Evolutionary conservation across 352 stramenopile genomes (phyloP), one percentile per base, ranked within the genome.

Genomic region (Aphanomyces stellatus): DNA sequence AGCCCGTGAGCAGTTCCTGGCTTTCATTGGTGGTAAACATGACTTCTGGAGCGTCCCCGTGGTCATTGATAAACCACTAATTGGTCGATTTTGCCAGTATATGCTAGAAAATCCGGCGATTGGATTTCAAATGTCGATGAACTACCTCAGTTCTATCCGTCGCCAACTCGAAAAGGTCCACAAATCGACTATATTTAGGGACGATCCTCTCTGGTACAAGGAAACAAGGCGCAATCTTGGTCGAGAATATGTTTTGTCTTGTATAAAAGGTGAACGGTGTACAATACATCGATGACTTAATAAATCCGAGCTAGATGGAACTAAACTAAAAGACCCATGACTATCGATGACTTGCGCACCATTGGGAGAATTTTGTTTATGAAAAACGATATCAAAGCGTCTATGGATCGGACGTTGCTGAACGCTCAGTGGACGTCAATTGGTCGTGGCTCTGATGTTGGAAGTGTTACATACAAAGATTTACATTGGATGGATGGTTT

Each of bases 311-410:
- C 19, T 56, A 56, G 49, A 56, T 2, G 49, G 49, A 19, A 56
- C 25, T 56, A 56, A 56, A 56, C 49, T 56, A 35, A 56, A 56
- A 19, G 25, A 56, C 49, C 49, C 11, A 56, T 56, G 30, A 27
- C 49, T n/a, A 2, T 27, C 19, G 49, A 2, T 30, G 49, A 56
- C 22, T 35, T 56, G 30, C 11, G n/a, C 11, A 11, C 17, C 11
- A 56, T 56, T 22, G 25, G 25, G 1, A 11, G n/a, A 30, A 56
- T 11, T 11, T 19, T 56, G n/a, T 56, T 56, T 22, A 11, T n/a
- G 49, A 30, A 56, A 35, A 56, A 56, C n/a, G 25, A 30, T 22
- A 11, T 56, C 11, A 56, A 56, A 22, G 13, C 49, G 13, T 37
- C 49, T 19, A 56, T 27, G 22, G 49, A 56, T 22, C 25, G 49